These are phyloP conservation scores for Botryotinia calthae DNA, from an alignment of 2,329 filamentous ascomycete species.

Conservation along the genomic window DNA sequence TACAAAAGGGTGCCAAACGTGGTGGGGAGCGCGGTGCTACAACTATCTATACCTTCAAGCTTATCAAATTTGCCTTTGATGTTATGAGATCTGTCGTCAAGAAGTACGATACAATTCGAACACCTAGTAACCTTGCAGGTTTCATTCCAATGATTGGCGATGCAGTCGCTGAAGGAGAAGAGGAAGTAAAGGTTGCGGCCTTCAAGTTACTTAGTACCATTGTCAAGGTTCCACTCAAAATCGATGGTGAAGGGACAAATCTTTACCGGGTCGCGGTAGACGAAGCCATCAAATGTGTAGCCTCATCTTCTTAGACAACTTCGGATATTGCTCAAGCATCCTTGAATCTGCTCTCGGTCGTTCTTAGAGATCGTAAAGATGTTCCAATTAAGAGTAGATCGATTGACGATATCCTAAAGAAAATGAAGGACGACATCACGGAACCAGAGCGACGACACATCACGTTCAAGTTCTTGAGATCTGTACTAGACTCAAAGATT, in stretches of 20 bases:
- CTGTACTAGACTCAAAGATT: slow-evolving; percentile 79
- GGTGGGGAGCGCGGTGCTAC: slow-evolving; percentile 68
- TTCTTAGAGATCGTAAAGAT: slow-evolving; percentile 76
- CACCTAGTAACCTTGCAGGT: slow-evolving; percentile 72
- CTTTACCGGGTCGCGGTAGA: slow-evolving; percentile 75
- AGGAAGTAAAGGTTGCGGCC: slow-evolving; percentile 87
- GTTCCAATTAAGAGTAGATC: slow-evolving; percentile 77
- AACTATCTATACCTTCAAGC: slow-evolving; percentile 80
- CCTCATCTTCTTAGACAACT: slow-evolving; percentile 71
- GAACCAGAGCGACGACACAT: slow-evolving; percentile 90
- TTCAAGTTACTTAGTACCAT: slow-evolving; percentile 83
- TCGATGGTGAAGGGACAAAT: slow-evolving; percentile 58
- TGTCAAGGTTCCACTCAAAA: slow-evolving; percentile 74
- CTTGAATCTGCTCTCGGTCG: slow-evolving; percentile 80
- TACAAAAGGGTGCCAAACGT: slow-evolving; percentile 77
- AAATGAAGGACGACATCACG: slow-evolving; percentile 83
- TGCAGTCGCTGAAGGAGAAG: slow-evolving; percentile 76
- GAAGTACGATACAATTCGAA: slow-evolving; percentile 80
- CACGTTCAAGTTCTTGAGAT: slow-evolving; percentile 90
- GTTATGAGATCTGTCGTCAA: slow-evolving; percentile 81
- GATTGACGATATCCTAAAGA: slow-evolving; percentile 76
- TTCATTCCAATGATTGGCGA: slow-evolving; percentile 91
- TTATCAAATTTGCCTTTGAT: slow-evolving; percentile 84
- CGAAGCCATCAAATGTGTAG: slow-evolving; percentile 80
- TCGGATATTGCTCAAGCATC: slow-evolving; percentile 84